These are phyloP conservation scores for Candida pini DNA, from an alignment of 805 yeast genomes.

Conservation along the genomic window DNA sequence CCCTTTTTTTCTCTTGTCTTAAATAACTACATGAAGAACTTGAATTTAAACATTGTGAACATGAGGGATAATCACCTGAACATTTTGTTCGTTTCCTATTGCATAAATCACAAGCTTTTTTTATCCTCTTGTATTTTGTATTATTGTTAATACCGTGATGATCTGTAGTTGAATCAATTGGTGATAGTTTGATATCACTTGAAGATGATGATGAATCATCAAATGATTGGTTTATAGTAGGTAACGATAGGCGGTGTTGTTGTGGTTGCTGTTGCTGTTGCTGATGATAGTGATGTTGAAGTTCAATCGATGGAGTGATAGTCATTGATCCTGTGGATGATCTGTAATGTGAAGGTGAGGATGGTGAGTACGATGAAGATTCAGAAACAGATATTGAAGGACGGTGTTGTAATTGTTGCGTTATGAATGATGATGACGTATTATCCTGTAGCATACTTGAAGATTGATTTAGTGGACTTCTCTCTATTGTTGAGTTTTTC, in stretches of 20 bases:
- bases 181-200: not conserved
- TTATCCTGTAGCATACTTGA: no score
- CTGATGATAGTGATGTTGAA: not conserved
- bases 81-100: slow-evolving; percentile 42
- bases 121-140: slow-evolving; percentile 16
- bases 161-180: no score
- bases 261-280: slow-evolving; percentile 1
- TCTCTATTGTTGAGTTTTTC: no score
- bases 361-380: not conserved
- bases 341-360: not conserved
- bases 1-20: slow-evolving; percentile 39
- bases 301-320: not conserved
- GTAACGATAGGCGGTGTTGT: not conserved
- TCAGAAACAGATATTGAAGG: not conserved
- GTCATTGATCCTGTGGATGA: not conserved
- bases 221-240: not conserved
- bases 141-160: not conserved
- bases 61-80: slow-evolving; percentile 38
- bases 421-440: not conserved
- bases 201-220: not conserved
- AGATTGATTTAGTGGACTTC: no score
- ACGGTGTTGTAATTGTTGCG: not conserved
- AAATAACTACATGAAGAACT: slow-evolving; percentile 34
- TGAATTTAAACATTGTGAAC: slow-evolving; percentile 34
- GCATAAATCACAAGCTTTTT: slow-evolving; percentile 43